phyloP scores from a whole-genome alignment of 805 yeast genomes.

The Starmerella davenportii region DNA sequence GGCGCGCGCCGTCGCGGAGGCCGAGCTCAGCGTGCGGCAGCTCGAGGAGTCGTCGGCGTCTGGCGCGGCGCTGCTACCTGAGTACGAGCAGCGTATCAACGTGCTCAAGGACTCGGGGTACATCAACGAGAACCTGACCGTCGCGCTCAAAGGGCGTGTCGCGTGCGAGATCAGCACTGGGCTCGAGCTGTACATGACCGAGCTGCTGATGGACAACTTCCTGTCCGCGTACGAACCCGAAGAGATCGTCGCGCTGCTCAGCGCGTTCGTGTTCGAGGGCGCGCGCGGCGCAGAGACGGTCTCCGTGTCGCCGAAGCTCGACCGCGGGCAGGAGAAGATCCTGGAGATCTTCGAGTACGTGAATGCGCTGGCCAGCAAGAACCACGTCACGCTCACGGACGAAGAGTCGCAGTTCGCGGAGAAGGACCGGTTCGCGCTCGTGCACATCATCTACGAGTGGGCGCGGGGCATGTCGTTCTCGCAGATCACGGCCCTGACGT shows the following conservation, averaged over 20 bases:
- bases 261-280: slow-evolving; percentile 89
- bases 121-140: slow-evolving; percentile 59
- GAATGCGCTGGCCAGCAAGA: slow-evolving; percentile 40
- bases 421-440: slow-evolving; percentile 69
- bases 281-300: slow-evolving; percentile 41
- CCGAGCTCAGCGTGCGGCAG: not conserved
- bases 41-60: not conserved
- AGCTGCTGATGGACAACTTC: slow-evolving; percentile 76
- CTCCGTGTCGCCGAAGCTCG: slow-evolving; percentile 70
- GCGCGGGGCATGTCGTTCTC: slow-evolving; percentile 84
- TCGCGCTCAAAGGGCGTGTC: slow-evolving; percentile 31
- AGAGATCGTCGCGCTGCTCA: slow-evolving; percentile 85
- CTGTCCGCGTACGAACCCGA: slow-evolving; percentile 85
- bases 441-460: slow-evolving; percentile 95
- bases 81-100: slow-evolving; percentile 71
- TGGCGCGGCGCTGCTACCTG: slow-evolving; percentile 62
- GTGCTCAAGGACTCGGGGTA: slow-evolving; percentile 67
- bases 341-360: slow-evolving; percentile 50
- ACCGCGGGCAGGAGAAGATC: slow-evolving; percentile 40
- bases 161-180: slow-evolving; percentile 45
- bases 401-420: slow-evolving; percentile 79
- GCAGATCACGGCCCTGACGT: slow-evolving; percentile 75
- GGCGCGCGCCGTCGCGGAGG: not conserved
- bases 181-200: slow-evolving; percentile 87
- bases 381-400: slow-evolving; percentile 56